Evolutionary conservation across 306 rosid species (phyloP).

Genomic region (Cotoneaster glaucophyllus): DNA sequence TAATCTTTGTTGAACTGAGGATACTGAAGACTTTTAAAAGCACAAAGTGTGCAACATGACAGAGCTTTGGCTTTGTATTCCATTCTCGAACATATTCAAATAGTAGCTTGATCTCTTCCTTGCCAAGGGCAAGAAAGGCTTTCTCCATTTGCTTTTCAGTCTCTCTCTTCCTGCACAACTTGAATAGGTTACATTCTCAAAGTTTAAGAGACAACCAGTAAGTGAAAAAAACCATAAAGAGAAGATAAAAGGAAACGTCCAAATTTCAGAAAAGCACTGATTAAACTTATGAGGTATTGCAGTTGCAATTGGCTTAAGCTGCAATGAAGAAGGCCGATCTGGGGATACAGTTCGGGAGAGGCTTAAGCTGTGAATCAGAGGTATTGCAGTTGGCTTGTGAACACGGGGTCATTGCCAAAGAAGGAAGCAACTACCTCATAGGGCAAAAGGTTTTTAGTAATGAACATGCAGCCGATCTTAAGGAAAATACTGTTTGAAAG

Average conservation of each 20-base stretch:
- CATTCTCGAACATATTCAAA: constrained; percentile 75
- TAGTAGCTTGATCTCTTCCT: constrained; percentile 53
- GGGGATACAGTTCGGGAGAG: constrained; percentile 65
- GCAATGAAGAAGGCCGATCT: constrained; percentile 49
- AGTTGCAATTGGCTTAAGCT: too few relatives aligned
- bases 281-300: constrained; percentile 53
- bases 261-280: constrained; percentile 57
- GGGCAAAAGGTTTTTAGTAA: constrained; percentile 36
- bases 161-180: constrained; percentile 55
- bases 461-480: constrained; percentile 47
- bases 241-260: constrained; percentile 46
- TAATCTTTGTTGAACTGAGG: constrained; percentile 63
- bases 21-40: constrained; percentile 65
- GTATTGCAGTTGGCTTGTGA: constrained; percentile 70
- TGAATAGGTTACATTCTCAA: constrained; percentile 15
- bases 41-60: constrained; percentile 80
- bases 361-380: constrained; percentile 62
- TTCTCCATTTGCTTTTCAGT: constrained; percentile 46
- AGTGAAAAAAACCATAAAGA: neutral
- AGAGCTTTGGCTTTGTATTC: constrained; percentile 85
- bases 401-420: constrained; percentile 47
- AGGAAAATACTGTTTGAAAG: constrained; percentile 40
- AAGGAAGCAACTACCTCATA: constrained; percentile 47
- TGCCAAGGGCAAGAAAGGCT: constrained; percentile 47
- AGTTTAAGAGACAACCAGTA: neutral